A percentile compares a stretch with the other conserved stretches of the same genome.
These are phyloP conservation scores for Nemania abortiva DNA, from an alignment of 2,329 filamentous ascomycete species.

Conservation along the genomic window DNA sequence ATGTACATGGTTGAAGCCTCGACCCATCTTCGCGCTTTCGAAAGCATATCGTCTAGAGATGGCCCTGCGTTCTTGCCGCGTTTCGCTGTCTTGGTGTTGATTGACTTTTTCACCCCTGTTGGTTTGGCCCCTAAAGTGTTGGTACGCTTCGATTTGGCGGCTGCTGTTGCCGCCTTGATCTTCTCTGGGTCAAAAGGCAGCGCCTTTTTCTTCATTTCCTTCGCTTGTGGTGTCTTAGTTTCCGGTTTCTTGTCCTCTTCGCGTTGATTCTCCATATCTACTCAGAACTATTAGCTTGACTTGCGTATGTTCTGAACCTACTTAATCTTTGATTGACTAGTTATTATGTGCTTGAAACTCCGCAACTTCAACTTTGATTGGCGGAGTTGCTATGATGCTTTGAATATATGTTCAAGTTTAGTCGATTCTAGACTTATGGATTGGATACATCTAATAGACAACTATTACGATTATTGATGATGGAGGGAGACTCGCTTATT, in stretches of 20 bases:
- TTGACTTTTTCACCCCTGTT: neutral
- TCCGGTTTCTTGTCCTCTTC: neutral
- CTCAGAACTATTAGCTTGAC: neutral
- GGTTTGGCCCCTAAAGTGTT: neutral
- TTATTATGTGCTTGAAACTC: neutral
- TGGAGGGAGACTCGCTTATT: no score
- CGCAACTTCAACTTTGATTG: neutral
- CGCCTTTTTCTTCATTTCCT: neutral
- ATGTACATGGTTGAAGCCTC: slow-evolving; percentile 29
- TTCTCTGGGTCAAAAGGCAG: slow-evolving; percentile 22
- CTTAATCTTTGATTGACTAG: neutral
- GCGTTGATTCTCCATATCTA: neutral
- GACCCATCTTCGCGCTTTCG: slow-evolving; percentile 33
- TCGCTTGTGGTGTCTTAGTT: neutral
- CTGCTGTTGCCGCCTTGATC: neutral
- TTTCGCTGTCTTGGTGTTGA: neutral
- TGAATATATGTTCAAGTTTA: neutral
- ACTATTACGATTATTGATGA: neutral
- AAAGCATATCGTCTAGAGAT: slow-evolving; percentile 26
- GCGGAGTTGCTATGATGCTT: neutral
- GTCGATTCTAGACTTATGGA: neutral
- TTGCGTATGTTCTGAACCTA: neutral
- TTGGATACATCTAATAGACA: neutral
- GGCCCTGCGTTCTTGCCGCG: neutral
- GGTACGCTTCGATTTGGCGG: neutral